Base-by-base conservation (phyloP, 2,329 filamentous ascomycete species). In the Exophiala xenobiotica region DNA sequence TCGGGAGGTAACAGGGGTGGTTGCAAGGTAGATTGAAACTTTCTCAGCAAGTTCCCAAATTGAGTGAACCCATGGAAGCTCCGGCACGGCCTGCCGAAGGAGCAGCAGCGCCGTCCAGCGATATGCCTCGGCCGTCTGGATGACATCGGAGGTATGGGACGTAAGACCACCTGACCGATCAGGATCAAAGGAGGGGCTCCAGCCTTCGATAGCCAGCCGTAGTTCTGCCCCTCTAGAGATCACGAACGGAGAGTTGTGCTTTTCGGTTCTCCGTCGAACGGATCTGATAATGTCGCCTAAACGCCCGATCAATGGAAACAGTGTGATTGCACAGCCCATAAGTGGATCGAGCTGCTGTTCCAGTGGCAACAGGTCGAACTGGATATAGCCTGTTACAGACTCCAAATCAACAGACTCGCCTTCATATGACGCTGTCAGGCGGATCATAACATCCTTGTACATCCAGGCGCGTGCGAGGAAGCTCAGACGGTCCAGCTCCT, bases 391-490 rank as follows among this genome's bases (percentile, higher is more conserved):
- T n/a, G 74, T 59, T 5, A 74, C 68, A 39, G 71, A 69, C 27
- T 78, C 72, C 46, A 80, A 78, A 59, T 80, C 77, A 38, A 74
- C 74, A 2, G 71, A 73, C 9, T 81, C 79, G 20, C 80, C 78
- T 18, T 78, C 75, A 48, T 81, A 78, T 2, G 79, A 68, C 2
- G 82, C 82, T 0, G 83, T 87, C 27, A 88, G 69, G n/a, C 83
- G 78, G 18, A 83, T 80, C 54, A 87, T 82, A 23, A 87, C 84
- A 64, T 87, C 83, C 77, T 86, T 84, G 61, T 87, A 88, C 6
- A 87, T 75, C 82, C 82, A 87, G 5, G 80, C 80, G 62, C 86
- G 86, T 67, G 82, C 84, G 14, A 88, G 70, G 58, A 87, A 87
- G 46, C 79, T 79, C 11, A 50, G 38, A 9, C 45, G 38, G 23